A percentile compares a stretch with the other conserved stretches of the same genome.
Conservation (phyloP, 768 basidiomycete genomes). For the Rhodotorula graminis region DNA sequence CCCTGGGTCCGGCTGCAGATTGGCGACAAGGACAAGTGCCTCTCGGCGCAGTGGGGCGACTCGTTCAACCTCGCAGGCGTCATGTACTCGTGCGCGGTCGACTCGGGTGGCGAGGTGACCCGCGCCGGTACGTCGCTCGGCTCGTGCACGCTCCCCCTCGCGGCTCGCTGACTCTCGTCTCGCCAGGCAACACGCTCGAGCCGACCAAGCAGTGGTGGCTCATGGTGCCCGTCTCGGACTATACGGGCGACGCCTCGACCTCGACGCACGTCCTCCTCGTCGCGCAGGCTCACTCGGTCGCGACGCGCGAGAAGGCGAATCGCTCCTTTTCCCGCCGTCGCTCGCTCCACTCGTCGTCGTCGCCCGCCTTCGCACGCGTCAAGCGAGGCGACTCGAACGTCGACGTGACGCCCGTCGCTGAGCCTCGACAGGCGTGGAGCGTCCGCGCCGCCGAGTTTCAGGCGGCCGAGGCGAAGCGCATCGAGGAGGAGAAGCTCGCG, state of each 20-base stretch:
- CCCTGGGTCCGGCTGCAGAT: constrained; percentile 5
- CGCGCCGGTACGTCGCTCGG: neutral
- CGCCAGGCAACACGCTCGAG: constrained; percentile 16
- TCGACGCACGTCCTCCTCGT: constrained; percentile 4
- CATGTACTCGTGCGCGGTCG: constrained; percentile 11
- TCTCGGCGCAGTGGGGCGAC: constrained; percentile 13
- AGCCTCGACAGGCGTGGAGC: too few species aligned
- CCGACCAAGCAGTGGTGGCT: constrained; percentile 28
- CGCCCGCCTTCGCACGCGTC: neutral
- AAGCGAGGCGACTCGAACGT: neutral
- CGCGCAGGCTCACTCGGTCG: constrained; percentile 8
- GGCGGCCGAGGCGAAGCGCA: too few species aligned
- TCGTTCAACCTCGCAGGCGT: constrained; percentile 12
- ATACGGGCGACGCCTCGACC: neutral
- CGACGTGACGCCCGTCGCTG: too few species aligned
- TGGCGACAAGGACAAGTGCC: constrained; percentile 21
- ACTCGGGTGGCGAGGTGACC: constrained; percentile 1
- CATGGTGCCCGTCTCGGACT: constrained; percentile 4
- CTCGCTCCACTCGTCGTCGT: too few species aligned
- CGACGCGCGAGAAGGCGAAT: constrained; percentile 1
- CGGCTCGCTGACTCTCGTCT: neutral
- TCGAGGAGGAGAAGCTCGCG: too few species aligned
- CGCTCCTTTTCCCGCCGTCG: neutral
- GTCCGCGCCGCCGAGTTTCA: too few species aligned
- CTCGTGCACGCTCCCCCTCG: neutral